phyloP scores from a whole-genome alignment of 495 filamentous ascomycete species.

The Aspergillus cristatus region DNA sequence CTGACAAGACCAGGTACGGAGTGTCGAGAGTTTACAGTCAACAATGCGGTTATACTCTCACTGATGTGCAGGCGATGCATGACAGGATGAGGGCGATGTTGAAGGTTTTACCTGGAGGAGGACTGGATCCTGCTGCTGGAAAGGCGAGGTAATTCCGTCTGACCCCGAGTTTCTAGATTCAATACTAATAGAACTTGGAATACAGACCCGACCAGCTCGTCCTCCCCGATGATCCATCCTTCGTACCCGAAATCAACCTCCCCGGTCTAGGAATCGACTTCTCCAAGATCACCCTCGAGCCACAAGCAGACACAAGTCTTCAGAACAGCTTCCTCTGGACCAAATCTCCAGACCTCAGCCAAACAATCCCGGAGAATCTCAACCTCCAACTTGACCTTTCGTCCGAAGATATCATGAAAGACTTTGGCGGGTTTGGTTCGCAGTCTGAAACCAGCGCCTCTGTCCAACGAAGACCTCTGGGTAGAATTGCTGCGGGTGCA shows the following conservation, averaged over 20 bases:
- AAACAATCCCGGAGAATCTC: slow-evolving; percentile 15
- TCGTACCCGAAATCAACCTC: slow-evolving; percentile 59
- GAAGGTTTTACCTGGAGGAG: slow-evolving; percentile 42
- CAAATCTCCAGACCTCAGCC: slow-evolving; percentile 22
- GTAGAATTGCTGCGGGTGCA: slow-evolving; percentile 7
- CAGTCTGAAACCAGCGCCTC: slow-evolving; percentile 14
- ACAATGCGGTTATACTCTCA: slow-evolving; percentile 77
- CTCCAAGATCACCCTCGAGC: slow-evolving; percentile 8
- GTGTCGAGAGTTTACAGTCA: slow-evolving; percentile 76
- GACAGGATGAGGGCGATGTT: slow-evolving; percentile 60
- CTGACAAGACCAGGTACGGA: slow-evolving; percentile 48
- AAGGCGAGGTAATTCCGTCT: slow-evolving; percentile 65
- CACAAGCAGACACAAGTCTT: slow-evolving; percentile 9
- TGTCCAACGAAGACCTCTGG: slow-evolving; percentile 14
- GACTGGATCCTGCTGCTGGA: slow-evolving; percentile 62
- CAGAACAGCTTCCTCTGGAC: slow-evolving; percentile 13
- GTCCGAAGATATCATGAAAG: slow-evolving; percentile 19
- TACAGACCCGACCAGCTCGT: slow-evolving; percentile 69
- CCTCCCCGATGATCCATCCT: slow-evolving; percentile 78
- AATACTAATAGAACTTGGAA: slow-evolving; percentile 6
- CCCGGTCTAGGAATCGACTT: slow-evolving; percentile 51
- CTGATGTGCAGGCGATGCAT: slow-evolving; percentile 70
- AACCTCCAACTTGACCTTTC: slow-evolving; percentile 24
- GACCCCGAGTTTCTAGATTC: neutral
- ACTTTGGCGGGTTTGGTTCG: slow-evolving; percentile 12